phyloP scores from a whole-genome alignment of 75 land plant species.

The Pinus taeda region DNA sequence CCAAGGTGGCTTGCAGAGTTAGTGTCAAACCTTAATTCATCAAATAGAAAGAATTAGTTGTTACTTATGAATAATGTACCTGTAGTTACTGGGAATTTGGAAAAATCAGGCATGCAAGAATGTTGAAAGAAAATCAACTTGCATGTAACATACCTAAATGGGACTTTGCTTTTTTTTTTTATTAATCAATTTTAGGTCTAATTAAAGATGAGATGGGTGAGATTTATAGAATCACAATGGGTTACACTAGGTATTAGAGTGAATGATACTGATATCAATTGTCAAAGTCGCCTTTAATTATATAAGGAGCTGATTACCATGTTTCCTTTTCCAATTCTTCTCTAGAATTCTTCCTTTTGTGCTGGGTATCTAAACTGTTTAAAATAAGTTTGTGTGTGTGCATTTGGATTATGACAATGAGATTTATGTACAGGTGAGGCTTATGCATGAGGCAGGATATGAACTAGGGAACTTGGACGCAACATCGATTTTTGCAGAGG shows the following conservation, averaged over 20 bases:
- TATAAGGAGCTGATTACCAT: background rate
- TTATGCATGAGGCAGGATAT: slow-evolving; percentile 95
- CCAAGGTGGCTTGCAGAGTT: no score
- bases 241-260: background rate
- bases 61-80: background rate
- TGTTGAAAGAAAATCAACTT: background rate
- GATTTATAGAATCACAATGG: background rate
- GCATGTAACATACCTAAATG: background rate
- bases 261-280: background rate
- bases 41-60: background rate
- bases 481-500: slow-evolving; percentile 86
- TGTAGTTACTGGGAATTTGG: background rate
- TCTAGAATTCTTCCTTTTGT: slow-evolving; percentile 3
- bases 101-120: background rate
- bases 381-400: background rate
- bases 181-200: background rate
- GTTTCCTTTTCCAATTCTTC: slow-evolving; percentile 5
- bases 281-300: no score
- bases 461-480: slow-evolving; percentile 92
- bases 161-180: background rate
- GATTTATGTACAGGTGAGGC: slow-evolving; percentile 60
- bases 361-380: background rate
- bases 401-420: background rate
- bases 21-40: no score
- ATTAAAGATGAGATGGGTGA: background rate